Evolutionary conservation across 2,329 filamentous ascomycete species (phyloP), one percentile per base, ranked within the genome.

Genomic region (Mariannaea elegans): DNA sequence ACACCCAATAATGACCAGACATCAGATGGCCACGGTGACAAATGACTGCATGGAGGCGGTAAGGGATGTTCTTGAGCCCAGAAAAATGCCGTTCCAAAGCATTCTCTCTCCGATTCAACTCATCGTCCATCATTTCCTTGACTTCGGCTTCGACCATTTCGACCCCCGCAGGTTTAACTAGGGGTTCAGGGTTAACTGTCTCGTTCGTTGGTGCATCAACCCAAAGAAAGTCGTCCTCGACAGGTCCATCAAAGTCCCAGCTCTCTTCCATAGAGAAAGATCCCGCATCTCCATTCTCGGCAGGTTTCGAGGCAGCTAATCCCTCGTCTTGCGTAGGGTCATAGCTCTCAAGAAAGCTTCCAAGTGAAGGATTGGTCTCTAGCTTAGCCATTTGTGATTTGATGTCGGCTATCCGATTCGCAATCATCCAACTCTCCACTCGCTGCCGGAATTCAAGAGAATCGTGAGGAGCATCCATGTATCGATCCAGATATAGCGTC

Each of bases 1-100:
- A 97, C 42, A 97, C 93, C 90, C 93, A 97, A 78, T 98, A 99
- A 76, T 99, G 95, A 0, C 95, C 95, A 44, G 89, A 89, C 42
- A 82, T 84, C 38, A 89, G 83, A 67, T 82, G 81, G 29, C 92
- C 92, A 18, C 90, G 89, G 74, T 99, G 95, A 69, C 97, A 94
- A 71, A 99, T 97, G 29, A 97, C 91, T 0, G 94, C 92, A 67
- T 97, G 94, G 4, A 99, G 85, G 13, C 87, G 87, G 74, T 98
- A 99, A 10, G 89, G 86, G 45, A 92, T 80, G 23, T 87, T 80
- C 41, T 84, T 83, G 70, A 89, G 84, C 51, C 86, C 83, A 3
- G 81, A 81, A 70, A 71, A 60, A 42, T 73, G 69, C 32, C 66
- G 56, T 29, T 71, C 59, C 1, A 78, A 65, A 0, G 57, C 64